Conservation (phyloP, 352 stramenopile genomes). For the Blastocystis sp. region DNA sequence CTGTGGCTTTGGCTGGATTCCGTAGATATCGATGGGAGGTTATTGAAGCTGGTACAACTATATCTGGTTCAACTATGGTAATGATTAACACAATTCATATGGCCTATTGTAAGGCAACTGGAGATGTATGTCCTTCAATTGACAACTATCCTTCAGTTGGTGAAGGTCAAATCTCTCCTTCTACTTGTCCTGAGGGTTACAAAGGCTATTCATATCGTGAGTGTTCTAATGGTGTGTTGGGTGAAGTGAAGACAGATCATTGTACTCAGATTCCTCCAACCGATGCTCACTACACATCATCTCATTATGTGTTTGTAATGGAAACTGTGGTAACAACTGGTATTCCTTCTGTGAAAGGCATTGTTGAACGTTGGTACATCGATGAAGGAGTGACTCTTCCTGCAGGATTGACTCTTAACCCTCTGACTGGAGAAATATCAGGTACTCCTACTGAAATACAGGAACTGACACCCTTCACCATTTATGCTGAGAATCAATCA, state of each 20-base stretch:
- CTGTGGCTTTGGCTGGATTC: too few relatives aligned
- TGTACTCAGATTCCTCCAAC: background rate
- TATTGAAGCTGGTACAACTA: too few relatives aligned
- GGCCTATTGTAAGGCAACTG: background rate
- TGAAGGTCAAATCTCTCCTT: too few relatives aligned
- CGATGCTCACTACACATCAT: background rate
- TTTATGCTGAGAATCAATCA: too few relatives aligned
- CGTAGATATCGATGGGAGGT: too few relatives aligned
- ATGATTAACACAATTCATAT: background rate
- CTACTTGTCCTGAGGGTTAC: background rate
- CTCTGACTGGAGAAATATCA: background rate
- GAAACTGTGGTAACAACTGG: background rate
- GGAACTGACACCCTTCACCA: background rate
- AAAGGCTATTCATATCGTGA: background rate
- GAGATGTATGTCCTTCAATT: too few relatives aligned
- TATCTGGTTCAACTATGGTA: too few relatives aligned
- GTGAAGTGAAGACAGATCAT: too few relatives aligned
- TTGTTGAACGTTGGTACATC: background rate
- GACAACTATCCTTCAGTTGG: too few relatives aligned
- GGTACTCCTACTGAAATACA: background rate
- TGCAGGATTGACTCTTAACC: background rate
- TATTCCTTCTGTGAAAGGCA: background rate
- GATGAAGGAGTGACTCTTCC: background rate
- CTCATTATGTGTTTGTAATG: background rate
- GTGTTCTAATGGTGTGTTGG: too few relatives aligned